phyloP scores from a whole-genome alignment of 208 protist species.

The Trypanosoma melophagium region DNA sequence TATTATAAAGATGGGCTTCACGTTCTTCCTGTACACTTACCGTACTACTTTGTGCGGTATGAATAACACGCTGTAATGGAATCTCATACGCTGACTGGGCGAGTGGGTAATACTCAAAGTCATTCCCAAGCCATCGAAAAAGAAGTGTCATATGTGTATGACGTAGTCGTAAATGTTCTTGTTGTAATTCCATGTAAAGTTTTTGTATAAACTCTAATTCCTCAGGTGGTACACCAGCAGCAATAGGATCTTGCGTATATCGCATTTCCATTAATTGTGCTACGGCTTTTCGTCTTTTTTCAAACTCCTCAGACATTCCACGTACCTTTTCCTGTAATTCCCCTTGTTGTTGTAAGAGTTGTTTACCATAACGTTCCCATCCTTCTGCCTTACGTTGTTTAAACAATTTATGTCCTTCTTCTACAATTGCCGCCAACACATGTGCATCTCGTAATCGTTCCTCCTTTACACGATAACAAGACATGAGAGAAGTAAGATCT shows the following conservation, averaged over 20 bases:
- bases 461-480: slow-evolving; percentile 31
- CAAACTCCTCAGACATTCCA: slow-evolving; percentile 28
- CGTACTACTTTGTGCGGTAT: slow-evolving; percentile 16
- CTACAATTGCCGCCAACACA: slow-evolving; percentile 32
- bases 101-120: slow-evolving; percentile 79
- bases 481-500: slow-evolving; percentile 54
- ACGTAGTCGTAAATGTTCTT: slow-evolving; percentile 26
- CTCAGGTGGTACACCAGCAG: slow-evolving; percentile 43
- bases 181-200: slow-evolving; percentile 22
- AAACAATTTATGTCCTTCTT: slow-evolving; percentile 37
- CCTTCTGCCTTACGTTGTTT: slow-evolving; percentile 42
- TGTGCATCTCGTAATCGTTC: slow-evolving; percentile 29
- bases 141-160: slow-evolving; percentile 37
- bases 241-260: slow-evolving; percentile 30
- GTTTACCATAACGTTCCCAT: slow-evolving; percentile 56
- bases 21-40: not conserved
- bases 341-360: slow-evolving; percentile 34
- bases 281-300: slow-evolving; percentile 32
- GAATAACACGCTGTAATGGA: slow-evolving; percentile 9
- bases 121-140: slow-evolving; percentile 52
- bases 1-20: slow-evolving; percentile 1
- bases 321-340: slow-evolving; percentile 25
- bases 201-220: slow-evolving; percentile 33
- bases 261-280: slow-evolving; percentile 29
- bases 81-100: slow-evolving; percentile 11